These are phyloP conservation scores for Dipodascopsis tothii DNA, from an alignment of 805 yeast species.

Conservation along the genomic window DNA sequence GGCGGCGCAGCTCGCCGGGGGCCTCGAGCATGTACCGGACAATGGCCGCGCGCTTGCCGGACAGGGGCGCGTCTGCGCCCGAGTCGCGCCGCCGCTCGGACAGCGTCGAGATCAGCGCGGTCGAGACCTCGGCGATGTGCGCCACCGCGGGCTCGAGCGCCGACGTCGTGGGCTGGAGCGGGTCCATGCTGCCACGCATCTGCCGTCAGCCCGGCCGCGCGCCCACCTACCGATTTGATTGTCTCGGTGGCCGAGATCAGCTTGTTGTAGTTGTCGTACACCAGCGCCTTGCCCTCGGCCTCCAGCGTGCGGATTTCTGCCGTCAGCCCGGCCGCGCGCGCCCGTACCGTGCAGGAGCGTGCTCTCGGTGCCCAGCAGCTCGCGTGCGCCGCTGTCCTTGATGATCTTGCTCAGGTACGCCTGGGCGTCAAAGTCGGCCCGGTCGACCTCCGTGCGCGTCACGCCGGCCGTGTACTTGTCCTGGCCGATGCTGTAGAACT, in stretches of 20 bases:
- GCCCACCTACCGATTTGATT: slow-evolving; percentile 1
- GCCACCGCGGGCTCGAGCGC: slow-evolving; percentile 20
- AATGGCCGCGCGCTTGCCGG: not conserved
- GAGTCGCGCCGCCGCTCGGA: slow-evolving; percentile 6
- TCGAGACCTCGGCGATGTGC: slow-evolving; percentile 22
- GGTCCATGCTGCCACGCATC: slow-evolving; percentile 22
- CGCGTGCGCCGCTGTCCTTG: slow-evolving; percentile 8
- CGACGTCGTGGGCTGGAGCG: slow-evolving; percentile 20
- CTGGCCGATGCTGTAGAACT: slow-evolving; percentile 22
- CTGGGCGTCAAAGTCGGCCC: slow-evolving; percentile 16
- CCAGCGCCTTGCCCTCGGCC: slow-evolving; percentile 27
- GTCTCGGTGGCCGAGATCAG: slow-evolving; percentile 25
- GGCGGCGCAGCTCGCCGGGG: slow-evolving; percentile 7
- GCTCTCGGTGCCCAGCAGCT: slow-evolving; percentile 15
- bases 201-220: not conserved
- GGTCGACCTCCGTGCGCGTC: slow-evolving; percentile 18
- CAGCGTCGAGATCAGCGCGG: slow-evolving; percentile 15
- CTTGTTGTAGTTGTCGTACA: slow-evolving; percentile 25
- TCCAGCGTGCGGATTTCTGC: slow-evolving; percentile 24
- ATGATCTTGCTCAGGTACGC: slow-evolving; percentile 17
- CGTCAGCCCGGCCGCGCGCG: not conserved
- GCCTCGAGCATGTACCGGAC: slow-evolving; percentile 7
- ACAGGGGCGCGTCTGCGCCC: not conserved
- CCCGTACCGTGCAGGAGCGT: slow-evolving; percentile 12
- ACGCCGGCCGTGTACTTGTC: slow-evolving; percentile 18